A percentile compares a stretch with the other conserved stretches of the same genome.
Evolutionary conservation across 495 filamentous ascomycete genomes (phyloP).

Genomic region (Lasiosphaeria ovina): DNA sequence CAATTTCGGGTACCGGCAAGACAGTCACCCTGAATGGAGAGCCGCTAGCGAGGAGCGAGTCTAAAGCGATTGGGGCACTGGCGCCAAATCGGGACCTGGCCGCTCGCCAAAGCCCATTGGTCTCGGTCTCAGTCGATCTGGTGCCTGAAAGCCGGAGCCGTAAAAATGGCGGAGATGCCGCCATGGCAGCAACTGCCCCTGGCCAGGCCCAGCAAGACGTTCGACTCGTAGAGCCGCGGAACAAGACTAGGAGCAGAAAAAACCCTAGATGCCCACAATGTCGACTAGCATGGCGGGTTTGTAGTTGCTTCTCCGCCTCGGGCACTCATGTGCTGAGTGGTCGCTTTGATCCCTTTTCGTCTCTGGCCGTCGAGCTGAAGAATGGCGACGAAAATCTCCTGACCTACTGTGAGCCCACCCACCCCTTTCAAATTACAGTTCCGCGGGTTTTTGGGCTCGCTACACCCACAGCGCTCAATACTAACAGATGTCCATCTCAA

Average conservation of each 20-base stretch:
- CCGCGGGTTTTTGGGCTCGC: background rate
- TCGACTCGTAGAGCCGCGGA: too few species aligned
- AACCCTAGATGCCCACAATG: background rate
- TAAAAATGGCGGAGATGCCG: too few species aligned
- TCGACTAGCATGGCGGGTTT: constrained; percentile 1
- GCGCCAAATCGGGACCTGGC: too few species aligned
- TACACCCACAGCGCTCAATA: too few species aligned
- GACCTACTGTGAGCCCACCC: constrained; percentile 15
- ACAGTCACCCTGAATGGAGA: background rate
- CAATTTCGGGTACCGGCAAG: background rate
- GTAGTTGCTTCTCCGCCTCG: constrained; percentile 5
- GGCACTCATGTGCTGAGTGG: constrained; percentile 4
- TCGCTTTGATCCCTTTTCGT: constrained; percentile 9
- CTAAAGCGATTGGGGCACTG: too few species aligned
- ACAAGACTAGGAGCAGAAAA: background rate
- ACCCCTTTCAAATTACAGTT: background rate
- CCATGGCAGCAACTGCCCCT: too few species aligned
- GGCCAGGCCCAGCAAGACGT: too few species aligned
- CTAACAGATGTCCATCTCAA: background rate
- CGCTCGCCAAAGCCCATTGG: too few species aligned
- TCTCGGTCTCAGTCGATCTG: too few species aligned
- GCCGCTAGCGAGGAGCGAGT: background rate
- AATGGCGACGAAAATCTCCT: constrained; percentile 6
- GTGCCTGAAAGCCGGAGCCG: too few species aligned
- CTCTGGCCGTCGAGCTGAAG: constrained; percentile 4